These are phyloP conservation scores for Pichia deserticola DNA, from an alignment of 805 yeast species.

Conservation along the genomic window DNA sequence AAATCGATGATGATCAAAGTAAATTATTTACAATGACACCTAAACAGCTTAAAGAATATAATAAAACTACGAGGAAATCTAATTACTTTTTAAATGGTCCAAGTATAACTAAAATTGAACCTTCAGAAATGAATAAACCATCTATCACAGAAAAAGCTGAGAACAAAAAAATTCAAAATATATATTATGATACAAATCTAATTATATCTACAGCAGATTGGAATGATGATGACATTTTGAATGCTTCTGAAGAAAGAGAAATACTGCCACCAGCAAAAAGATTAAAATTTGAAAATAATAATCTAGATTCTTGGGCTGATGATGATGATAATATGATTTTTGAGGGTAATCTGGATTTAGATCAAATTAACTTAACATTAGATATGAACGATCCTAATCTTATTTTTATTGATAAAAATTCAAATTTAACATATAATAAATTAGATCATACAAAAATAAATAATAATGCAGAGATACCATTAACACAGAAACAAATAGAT, in stretches of 20 bases:
- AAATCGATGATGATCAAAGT: slow-evolving; percentile 55
- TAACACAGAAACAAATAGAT: slow-evolving; percentile 45
- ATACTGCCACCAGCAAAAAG: slow-evolving; percentile 19
- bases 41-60: slow-evolving; percentile 16
- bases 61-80: slow-evolving; percentile 5
- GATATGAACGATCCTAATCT: slow-evolving; percentile 87
- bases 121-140: slow-evolving; percentile 21
- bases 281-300: slow-evolving; percentile 26
- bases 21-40: slow-evolving; percentile 37
- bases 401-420: slow-evolving; percentile 48
- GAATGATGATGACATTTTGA: slow-evolving; percentile 61
- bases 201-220: slow-evolving; percentile 69
- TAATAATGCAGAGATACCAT: slow-evolving; percentile 37
- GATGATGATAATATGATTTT: slow-evolving; percentile 68
- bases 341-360: slow-evolving; percentile 48
- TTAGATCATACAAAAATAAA: slow-evolving; percentile 11
- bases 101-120: slow-evolving; percentile 21
- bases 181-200: slow-evolving; percentile 43
- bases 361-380: slow-evolving; percentile 37
- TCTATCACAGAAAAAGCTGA: slow-evolving; percentile 12
- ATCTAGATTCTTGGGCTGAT: slow-evolving; percentile 36
- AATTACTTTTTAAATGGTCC: slow-evolving; percentile 15
- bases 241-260: slow-evolving; percentile 32
- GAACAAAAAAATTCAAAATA: slow-evolving; percentile 13
- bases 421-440: slow-evolving; percentile 2